Evolutionary conservation across 2,329 filamentous ascomycete genomes (phyloP), one percentile per base, ranked within the genome.

Genomic region (Trichoderma breve): DNA sequence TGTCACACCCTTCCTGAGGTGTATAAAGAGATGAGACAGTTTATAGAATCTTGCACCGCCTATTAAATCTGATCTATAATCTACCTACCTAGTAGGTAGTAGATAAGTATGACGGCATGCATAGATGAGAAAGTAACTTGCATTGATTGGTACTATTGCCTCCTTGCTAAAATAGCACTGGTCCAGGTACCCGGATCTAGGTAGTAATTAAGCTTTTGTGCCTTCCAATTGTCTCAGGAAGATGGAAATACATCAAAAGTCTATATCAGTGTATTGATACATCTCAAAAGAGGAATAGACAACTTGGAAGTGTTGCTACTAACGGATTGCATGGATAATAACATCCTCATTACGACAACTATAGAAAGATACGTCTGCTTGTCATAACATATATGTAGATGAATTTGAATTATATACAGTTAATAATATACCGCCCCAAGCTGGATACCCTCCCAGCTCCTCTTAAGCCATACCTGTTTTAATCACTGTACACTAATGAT

Each of bases 341-440:
- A 0, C 3, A 53, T 53, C 24, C 12, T 60, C 15, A 34, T 32
- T 8, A 34, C 18, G n/a, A 18, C 4, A 34, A 21, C 21, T 14
- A n/a, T 12, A 60, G 8, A n/a, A 18, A 21, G 28, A 24, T 12
- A 34, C 12, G 7, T 6, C 2, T 6, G 43, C n/a, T 2, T 26
- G 58, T 21, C 32, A 36, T 61, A 14, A 15, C 9, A 61, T 61
- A 26, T 36, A 61, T 53, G 9, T 65, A 24, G 43, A 12, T 11
- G 65, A 68, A 58, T 68, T 30, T 14, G 32, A 51, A 51, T 57
- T 24, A 68, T 69, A 69, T 69, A 69, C 58, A 69, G 30, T 53
- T 34, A 60, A 60, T 57, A 39, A 60, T 12, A 28, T 66, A 15
- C n/a, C 55, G 36, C 65, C 18, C 53, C 26, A 69, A 60, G 55